Percentiles rank a stretch among this genome's conserved stretches.
Evolutionary conservation across 164 flowering plant genomes (phyloP).

Genomic region (Paratinospora sagittata): DNA sequence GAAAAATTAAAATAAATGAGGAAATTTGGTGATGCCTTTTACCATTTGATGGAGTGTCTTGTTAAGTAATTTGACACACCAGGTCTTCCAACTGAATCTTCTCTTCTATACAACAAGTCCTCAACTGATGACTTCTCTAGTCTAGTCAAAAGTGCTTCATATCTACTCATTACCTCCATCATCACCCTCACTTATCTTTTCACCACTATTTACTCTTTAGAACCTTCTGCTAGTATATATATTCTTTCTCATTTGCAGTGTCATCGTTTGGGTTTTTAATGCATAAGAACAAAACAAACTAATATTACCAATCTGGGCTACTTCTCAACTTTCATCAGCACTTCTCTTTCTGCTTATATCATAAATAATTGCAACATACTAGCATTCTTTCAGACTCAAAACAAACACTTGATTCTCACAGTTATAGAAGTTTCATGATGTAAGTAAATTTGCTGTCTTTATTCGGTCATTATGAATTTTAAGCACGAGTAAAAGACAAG

Average conservation of each 20-base stretch:
- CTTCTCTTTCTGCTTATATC: not conserved
- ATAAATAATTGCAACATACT: not conserved
- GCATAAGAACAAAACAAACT: not conserved
- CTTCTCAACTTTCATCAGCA: not conserved
- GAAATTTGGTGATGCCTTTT: not conserved
- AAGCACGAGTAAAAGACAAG: too few relatives aligned
- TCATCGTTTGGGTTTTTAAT: not conserved
- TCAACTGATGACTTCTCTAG: too few relatives aligned
- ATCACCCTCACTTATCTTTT: not conserved
- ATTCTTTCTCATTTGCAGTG: not conserved
- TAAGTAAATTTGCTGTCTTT: not conserved
- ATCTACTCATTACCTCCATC: not conserved
- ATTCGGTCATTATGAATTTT: not conserved
- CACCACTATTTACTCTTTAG: not conserved
- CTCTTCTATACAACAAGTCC: too few relatives aligned
- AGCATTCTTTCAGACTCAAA: not conserved
- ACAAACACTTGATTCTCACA: not conserved
- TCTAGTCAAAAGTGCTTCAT: not conserved
- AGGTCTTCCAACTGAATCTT: not conserved
- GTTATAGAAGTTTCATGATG: not conserved
- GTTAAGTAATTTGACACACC: not conserved
- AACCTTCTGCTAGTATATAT: not conserved
- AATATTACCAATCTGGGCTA: not conserved
- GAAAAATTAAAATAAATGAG: not conserved
- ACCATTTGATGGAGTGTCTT: not conserved